Base-by-base conservation (phyloP, 2,329 filamentous ascomycete species). In the Epicoccum nigrum region DNA sequence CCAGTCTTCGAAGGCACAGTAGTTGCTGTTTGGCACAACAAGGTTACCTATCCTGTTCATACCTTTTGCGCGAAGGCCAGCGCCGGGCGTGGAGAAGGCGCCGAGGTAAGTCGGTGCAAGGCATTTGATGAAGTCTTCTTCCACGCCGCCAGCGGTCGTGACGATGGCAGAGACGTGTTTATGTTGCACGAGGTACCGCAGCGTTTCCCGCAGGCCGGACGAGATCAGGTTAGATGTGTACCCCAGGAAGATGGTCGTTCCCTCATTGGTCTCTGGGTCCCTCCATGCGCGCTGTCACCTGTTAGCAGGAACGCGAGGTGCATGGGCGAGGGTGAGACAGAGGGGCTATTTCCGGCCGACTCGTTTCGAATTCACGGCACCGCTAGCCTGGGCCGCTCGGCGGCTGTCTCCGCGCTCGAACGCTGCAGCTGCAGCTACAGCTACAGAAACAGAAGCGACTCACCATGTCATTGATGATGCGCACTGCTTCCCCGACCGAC, bases 41-140 rank as follows among this genome's bases (percentile, higher is more conserved):
- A 99, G 82, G 68, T 99, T 97, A 43, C 94, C 94, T 65, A 99
- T 97, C 25, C 94, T 86, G 75, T 99, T 99, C 67, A 97, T 83
- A 8, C 94, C 94, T 71, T 90, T 88, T 55, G 86, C 83, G 31
- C 94, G 89, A 17, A 99, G 82, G 1, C 85, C 83, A 7, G 89
- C 87, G 12, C 94, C 94, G 1, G 83, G 77, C 0, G 90, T 86
- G 43, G 82, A 84, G 76, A 97, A 99, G 1, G 89, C 87, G 35
- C 91, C 90, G 69, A 97, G 86, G 74, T 97, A 99, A 0, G 94
- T 99, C 44, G 91, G 87, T 9, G 89, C 94, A 2, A 99, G 86
- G 66, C 94, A 99, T 78, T 99, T 99, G 82, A 99, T 99, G 51
- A 99, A 86, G 74, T 99, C 94, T 73, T 99, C 94, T 74, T 99